These are phyloP conservation scores for Ophiostoma tasmaniense DNA, from an alignment of 2,329 filamentous ascomycete species.

Conservation along the genomic window DNA sequence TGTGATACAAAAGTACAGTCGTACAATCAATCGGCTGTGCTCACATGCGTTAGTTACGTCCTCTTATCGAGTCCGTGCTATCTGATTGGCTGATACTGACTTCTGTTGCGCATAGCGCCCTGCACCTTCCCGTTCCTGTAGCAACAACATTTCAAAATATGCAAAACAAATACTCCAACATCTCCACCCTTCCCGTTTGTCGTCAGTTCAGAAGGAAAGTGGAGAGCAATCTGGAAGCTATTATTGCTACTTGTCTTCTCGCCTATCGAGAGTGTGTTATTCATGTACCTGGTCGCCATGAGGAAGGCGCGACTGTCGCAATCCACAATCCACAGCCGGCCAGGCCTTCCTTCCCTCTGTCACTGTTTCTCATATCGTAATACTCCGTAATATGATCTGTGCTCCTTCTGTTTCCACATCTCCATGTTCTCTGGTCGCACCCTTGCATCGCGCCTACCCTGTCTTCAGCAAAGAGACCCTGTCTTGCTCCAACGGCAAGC, in stretches of 20 bases:
- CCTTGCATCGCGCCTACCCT: not conserved
- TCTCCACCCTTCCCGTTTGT: slow-evolving; percentile 7
- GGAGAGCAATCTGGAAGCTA: not conserved
- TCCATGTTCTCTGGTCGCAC: not conserved
- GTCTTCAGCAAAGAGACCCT: not conserved
- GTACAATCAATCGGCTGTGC: not conserved
- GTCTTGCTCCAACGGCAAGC: not conserved
- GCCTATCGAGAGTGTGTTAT: not conserved
- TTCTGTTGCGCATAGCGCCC: not conserved
- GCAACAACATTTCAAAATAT: slow-evolving; percentile 14
- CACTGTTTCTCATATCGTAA: too few species aligned
- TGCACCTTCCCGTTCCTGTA: not conserved
- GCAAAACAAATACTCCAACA: slow-evolving; percentile 13
- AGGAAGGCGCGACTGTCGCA: not conserved
- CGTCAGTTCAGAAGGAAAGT: not conserved
- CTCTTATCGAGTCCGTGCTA: slow-evolving; percentile 10
- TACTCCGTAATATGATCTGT: not conserved
- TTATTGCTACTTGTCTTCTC: not conserved
- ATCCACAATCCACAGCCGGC: not conserved
- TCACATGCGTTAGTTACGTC: not conserved
- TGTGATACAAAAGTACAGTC: not conserved
- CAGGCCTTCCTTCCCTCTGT: not conserved
- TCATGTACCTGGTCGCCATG: slow-evolving; percentile 3
- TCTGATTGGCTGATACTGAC: slow-evolving; percentile 10
- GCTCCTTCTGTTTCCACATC: not conserved